Evolutionary conservation across 2,329 filamentous ascomycete species (phyloP).

Genomic region (Aureobasidium sp.): DNA sequence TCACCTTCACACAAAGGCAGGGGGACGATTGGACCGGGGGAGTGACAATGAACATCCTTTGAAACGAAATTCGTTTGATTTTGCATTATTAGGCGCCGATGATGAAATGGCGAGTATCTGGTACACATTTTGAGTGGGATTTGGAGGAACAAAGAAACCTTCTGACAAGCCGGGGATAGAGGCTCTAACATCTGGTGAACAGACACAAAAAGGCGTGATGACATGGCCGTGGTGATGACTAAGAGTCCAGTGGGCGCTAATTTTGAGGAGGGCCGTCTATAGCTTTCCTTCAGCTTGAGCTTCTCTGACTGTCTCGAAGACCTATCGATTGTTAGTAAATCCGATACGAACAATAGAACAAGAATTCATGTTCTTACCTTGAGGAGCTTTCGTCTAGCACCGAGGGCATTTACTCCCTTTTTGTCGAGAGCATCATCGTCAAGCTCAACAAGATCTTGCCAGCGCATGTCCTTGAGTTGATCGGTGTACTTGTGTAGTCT

Average conservation of each 20-base stretch:
- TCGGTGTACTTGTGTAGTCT: slow-evolving; percentile 98
- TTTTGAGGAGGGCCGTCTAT: slow-evolving; percentile 9
- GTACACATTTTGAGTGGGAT: neutral
- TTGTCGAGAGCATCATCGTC: slow-evolving; percentile 90
- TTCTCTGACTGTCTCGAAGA: slow-evolving; percentile 89
- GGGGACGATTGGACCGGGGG: neutral
- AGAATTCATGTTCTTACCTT: slow-evolving; percentile 54
- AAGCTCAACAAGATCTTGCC: slow-evolving; percentile 84
- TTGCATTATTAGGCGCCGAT: slow-evolving; percentile 10
- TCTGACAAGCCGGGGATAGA: neutral
- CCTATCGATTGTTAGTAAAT: slow-evolving; percentile 38
- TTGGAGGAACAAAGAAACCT: neutral
- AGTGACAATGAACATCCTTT: neutral
- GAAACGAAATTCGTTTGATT: neutral
- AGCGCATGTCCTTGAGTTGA: slow-evolving; percentile 93
- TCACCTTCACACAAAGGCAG: neutral
- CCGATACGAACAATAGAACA: neutral
- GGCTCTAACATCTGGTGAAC: neutral
- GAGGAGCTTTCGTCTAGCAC: slow-evolving; percentile 92
- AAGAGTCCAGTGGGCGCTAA: neutral
- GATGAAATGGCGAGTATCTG: slow-evolving; percentile 4
- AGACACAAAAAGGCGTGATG: neutral
- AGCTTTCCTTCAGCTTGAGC: slow-evolving; percentile 37
- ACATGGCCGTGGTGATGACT: neutral
- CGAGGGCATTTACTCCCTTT: slow-evolving; percentile 87